Conservation (phyloP, 768 basidiomycete species). For the Cubamyces sp. region DNA sequence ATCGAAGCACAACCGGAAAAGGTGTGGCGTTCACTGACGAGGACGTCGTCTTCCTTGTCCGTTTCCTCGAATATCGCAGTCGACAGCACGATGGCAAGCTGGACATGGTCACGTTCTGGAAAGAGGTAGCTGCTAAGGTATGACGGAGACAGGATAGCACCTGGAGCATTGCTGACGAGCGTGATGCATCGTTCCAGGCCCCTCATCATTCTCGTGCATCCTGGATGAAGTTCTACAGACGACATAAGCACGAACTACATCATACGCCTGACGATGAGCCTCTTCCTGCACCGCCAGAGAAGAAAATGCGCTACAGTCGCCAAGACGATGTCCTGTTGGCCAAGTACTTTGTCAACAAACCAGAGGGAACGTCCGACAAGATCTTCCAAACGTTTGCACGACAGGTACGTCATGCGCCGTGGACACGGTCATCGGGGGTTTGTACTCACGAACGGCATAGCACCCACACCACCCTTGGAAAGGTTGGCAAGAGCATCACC, state of each 20-base stretch:
- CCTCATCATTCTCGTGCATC: conserved; percentile 91
- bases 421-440: background rate
- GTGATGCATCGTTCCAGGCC: conserved; percentile 48
- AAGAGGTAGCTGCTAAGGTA: conserved; percentile 73
- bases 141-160: background rate
- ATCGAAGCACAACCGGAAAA: conserved; percentile 85
- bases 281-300: conserved; percentile 75
- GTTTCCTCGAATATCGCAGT: conserved; percentile 62
- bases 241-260: conserved; percentile 84
- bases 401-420: conserved; percentile 47
- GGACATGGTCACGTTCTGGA: conserved; percentile 82
- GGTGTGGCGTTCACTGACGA: conserved; percentile 89
- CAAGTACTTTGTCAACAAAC: conserved; percentile 69
- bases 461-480: conserved; percentile 92
- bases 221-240: conserved; percentile 93
- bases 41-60: conserved; percentile 76
- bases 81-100: conserved; percentile 53
- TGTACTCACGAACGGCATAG: conserved; percentile 41
- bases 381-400: conserved; percentile 83
- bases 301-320: conserved; percentile 86
- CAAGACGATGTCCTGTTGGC: conserved; percentile 82
- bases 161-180: background rate
- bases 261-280: conserved; percentile 69
- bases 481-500: conserved; percentile 91
- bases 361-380: conserved; percentile 82